Base-by-base conservation (phyloP, 805 yeast genomes). In the Cyberlindnera euphorbiiphila region DNA sequence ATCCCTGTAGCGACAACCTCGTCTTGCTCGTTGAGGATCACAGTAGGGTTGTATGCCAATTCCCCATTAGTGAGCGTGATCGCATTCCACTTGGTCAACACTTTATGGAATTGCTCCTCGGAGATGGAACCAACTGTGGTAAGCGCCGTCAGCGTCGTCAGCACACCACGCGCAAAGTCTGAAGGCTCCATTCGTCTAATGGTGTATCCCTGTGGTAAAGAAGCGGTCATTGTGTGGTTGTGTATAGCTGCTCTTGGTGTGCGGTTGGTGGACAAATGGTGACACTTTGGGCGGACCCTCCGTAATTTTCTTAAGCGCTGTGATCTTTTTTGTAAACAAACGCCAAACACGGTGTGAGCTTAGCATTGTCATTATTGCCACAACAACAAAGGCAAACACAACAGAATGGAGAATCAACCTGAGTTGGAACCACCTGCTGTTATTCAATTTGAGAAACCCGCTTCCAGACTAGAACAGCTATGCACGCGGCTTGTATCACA, bases 41-140 rank as follows among this genome's bases (percentile, higher is more conserved):
- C 96, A 25, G 74, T 60, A 0, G 84, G 82, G 51, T 75, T 74
- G 63, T 86, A 91, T 5, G 74, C 68, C 14, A 37, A 30, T n/a
- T 36, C 18, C 2, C 55, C 53, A 21, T 47, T 50, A n/a, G 27
- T 21, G 14, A 59, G 28, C 29, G 54, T 56, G 16, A 57, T 49
- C 1, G 66, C 41, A 17, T 65, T 51, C 95, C 96, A 87, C 47
- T 73, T 69, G 18, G 66, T 65, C 25, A 83, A 57, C 22, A 78
- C 70, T 5, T 61, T 62, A 2, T 54, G 53, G 57, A 83, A 91
- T 39, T 69, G 61, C 9, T 58, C 62, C 17, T 54, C 44, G 2
- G 80, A 56, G 21, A 93, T 71, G 6, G 74, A 70, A 0, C 98
- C 98, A 5, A 93, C 96, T 0, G 84, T 76, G 9, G 98, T 93